Base-by-base conservation (phyloP, 1,139 yeast species). In the Candida freyschussii region DNA sequence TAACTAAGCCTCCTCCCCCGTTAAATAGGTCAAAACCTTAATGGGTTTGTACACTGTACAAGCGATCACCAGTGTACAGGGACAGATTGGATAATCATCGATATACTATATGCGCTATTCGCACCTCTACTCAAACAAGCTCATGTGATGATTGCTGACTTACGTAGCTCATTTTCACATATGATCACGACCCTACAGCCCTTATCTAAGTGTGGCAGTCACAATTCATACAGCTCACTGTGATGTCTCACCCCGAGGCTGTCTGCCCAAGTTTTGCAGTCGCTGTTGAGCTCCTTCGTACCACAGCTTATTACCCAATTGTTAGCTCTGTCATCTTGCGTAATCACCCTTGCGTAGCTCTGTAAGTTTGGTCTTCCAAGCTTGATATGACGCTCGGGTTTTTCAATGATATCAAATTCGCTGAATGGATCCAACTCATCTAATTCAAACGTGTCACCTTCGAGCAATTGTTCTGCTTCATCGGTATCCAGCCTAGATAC, bases 231-330 rank as follows among this genome's bases (percentile, higher is more conserved):
- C 0, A 36, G 26, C 39, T 78, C 86, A 13, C 68, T 61, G 34
- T 64, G 60, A 41, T 63, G 68, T 23, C 63, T 57, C 13, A 69
- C 58, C 7, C 58, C 56, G 19, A 60, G 51, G 2, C 40, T 37
- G 2, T 43, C 46, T 0, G 82, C 71, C 66, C 76, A 67, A 2
- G 26, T 33, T 29, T 56, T 45, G n/a, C 71, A 72, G 15, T 73
- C 77, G 2, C 43, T 26, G 13, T 78, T 72, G 39, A 84, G 57
- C 0, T 64, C 46, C 2, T 56, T 57, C 0, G 89, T 86, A 0
- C 95, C 94, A 59, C 93, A 82, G 0, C 84, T 73, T n/a, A 82
- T 57, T 0, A 80, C 61, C 78, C 82, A 78, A 24, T 43, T 47
- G 22, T 48, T 47, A 3, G 49, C 48, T 14, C 32, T 35, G 23